These are phyloP conservation scores for Mortierella sp. DNA, from an alignment of 371 early-diverging fungal species.

Conservation along the genomic window DNA sequence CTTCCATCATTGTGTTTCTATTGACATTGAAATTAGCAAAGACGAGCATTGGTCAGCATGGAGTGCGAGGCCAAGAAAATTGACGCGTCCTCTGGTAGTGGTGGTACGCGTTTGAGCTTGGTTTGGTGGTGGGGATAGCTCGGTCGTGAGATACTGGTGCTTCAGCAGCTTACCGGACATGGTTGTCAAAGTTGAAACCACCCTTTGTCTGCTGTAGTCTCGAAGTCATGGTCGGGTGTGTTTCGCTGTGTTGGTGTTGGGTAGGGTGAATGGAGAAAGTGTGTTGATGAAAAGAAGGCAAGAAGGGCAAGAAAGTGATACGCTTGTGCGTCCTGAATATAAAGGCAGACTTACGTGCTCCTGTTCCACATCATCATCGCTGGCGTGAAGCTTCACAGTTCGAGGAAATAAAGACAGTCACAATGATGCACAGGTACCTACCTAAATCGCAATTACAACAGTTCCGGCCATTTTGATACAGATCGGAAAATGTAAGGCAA, in stretches of 20 bases:
- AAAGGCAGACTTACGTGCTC: background rate
- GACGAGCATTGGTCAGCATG: background rate
- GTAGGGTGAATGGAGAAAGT: background rate
- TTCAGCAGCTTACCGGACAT: constrained; percentile 71
- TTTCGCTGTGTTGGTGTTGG: constrained; percentile 7
- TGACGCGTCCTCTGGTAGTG: constrained; percentile 24
- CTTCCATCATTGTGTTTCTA: constrained; percentile 83
- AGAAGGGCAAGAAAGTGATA: background rate
- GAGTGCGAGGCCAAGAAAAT: background rate
- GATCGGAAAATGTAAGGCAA: constrained; percentile 5
- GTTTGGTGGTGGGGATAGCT: background rate
- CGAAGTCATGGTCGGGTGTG: constrained; percentile 36
- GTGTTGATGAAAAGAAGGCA: background rate
- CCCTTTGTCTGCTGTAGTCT: constrained; percentile 63
- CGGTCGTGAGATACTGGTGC: background rate
- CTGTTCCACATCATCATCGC: constrained; percentile 4
- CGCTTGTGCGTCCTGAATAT: background rate
- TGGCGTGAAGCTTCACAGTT: background rate
- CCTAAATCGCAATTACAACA: background rate
- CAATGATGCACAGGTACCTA: background rate
- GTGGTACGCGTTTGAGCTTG: background rate
- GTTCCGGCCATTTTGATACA: background rate
- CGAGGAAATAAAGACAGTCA: background rate
- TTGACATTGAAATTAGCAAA: constrained; percentile 8
- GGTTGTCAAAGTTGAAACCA: constrained; percentile 92